A percentile compares a stretch with the other conserved stretches of the same genome.
Conservation (phyloP, 2,329 filamentous ascomycete genomes). For the Xylariaceae sp. region DNA sequence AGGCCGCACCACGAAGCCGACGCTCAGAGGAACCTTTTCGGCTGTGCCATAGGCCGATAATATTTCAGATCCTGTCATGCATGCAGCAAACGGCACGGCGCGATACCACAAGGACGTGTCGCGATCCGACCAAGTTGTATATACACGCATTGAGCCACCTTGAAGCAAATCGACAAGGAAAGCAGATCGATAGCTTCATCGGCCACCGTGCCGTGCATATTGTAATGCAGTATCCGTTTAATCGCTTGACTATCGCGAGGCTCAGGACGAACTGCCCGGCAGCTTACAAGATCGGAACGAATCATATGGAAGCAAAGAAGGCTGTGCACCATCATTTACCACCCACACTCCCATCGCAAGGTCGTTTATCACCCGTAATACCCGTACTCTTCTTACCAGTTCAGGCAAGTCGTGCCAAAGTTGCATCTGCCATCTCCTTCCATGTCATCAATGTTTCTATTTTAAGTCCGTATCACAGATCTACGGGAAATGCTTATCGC, state of each 20-base stretch:
- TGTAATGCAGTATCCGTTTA: not conserved
- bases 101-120: not conserved
- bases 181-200: not conserved
- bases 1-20: too few species aligned
- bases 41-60: not conserved
- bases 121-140: not conserved
- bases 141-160: not conserved
- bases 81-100: not conserved
- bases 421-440: not conserved
- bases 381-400: too few species aligned
- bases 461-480: not conserved
- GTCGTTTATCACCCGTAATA: not conserved
- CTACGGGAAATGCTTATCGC: not conserved
- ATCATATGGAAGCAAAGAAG: slow-evolving; percentile 1
- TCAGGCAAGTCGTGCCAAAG: too few species aligned
- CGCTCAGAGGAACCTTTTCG: too few species aligned
- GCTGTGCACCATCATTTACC: slow-evolving; percentile 7
- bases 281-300: not conserved
- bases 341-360: not conserved
- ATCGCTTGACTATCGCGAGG: not conserved
- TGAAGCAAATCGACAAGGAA: not conserved
- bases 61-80: not conserved
- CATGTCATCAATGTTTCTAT: not conserved
- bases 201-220: not conserved
- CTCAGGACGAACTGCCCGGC: not conserved